Conservation (phyloP, 2,329 filamentous ascomycete species). For the Aspergillus fumigatiaffinis region DNA sequence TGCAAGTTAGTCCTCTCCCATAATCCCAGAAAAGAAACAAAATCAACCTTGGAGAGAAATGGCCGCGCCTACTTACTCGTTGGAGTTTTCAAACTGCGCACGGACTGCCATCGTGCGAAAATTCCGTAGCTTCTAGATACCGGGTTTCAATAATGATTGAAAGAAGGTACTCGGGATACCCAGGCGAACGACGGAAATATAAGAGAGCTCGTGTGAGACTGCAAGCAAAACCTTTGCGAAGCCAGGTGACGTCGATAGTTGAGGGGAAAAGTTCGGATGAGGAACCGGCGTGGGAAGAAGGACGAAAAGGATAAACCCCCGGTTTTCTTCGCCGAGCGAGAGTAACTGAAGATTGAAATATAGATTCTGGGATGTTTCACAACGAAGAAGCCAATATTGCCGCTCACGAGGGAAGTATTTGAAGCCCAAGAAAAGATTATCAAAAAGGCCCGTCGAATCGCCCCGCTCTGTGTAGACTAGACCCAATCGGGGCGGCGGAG, state of each 20-base stretch:
- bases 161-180: background rate
- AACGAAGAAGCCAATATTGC: background rate
- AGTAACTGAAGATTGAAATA: background rate
- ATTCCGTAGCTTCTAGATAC: background rate
- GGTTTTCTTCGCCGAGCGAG: background rate
- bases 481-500: conserved; percentile 11
- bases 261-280: background rate
- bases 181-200: background rate
- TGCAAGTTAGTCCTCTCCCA: background rate
- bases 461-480: conserved; percentile 12
- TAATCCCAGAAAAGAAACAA: background rate
- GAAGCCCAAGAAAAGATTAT: background rate
- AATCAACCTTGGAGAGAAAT: background rate
- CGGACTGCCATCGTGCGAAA: conserved; percentile 42
- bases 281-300: background rate
- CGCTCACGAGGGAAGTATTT: background rate
- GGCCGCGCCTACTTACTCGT: conserved; percentile 37
- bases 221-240: background rate
- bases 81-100: conserved; percentile 49
- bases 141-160: background rate
- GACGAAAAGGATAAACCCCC: background rate
- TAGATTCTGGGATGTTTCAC: background rate
- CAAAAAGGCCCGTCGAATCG: conserved; percentile 4
- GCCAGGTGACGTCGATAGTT: background rate
- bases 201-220: background rate